A percentile compares a stretch with the other conserved stretches of the same genome.
Conservation (phyloP, 371 early-diverging fungal genomes). For the Vairimorpha necatrix region DNA sequence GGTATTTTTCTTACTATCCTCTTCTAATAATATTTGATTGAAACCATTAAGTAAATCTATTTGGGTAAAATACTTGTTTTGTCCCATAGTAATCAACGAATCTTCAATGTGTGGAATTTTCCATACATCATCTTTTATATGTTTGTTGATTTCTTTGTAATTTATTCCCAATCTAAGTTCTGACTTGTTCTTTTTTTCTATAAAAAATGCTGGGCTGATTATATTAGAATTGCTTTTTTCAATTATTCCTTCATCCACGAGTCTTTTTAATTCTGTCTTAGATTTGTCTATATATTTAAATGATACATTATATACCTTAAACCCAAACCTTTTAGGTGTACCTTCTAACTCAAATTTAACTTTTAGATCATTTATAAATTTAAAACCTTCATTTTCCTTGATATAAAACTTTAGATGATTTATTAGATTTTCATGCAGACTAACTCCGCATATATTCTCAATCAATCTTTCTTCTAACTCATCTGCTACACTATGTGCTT, state of each 20-base stretch:
- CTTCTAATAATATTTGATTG: neutral
- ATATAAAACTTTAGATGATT: neutral
- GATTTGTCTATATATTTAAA: neutral
- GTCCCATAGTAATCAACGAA: constrained; percentile 43
- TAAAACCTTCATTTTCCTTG: neutral
- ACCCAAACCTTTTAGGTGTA: neutral
- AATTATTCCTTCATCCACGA: constrained; percentile 5
- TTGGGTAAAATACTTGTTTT: constrained; percentile 18
- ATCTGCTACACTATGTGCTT: neutral
- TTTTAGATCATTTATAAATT: neutral
- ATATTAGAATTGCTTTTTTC: neutral
- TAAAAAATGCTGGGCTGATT: constrained; percentile 28
- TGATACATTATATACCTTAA: neutral
- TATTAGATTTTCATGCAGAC: neutral
- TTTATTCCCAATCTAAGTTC: constrained; percentile 29
- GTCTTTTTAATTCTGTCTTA: constrained; percentile 2
- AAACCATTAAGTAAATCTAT: constrained; percentile 1
- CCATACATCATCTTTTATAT: neutral
- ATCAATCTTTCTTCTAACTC: neutral
- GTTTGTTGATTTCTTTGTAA: constrained; percentile 23
- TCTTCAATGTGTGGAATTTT: constrained; percentile 10
- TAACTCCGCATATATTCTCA: neutral
- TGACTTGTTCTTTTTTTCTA: constrained; percentile 16
- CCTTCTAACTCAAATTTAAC: neutral
- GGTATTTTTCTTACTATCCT: neutral